Base-by-base conservation (phyloP, 2,329 filamentous ascomycete genomes). In the Trichoderma breve region DNA sequence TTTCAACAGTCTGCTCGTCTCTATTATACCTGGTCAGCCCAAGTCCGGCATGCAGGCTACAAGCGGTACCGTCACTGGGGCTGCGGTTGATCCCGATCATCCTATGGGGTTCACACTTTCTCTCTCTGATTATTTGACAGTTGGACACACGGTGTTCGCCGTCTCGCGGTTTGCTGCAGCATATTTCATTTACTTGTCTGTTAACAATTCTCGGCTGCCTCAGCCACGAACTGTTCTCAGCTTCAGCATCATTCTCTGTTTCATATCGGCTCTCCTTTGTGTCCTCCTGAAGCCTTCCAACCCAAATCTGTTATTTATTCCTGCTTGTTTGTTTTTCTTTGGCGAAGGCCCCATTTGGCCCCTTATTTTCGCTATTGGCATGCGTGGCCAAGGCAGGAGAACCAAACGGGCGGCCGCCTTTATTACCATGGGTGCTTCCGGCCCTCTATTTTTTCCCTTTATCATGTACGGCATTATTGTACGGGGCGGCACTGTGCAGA, bases 271-370 rank as follows among this genome's bases (percentile, higher is more conserved):
- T 2, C 78, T 88, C 8, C 76, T 88, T 6, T 81, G 84, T 4
- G 84, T 87, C 36, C 80, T 85, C 2, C 73, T 89, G 11, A 80
- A 79, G 3, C 83, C 83, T 4, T 69, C 74, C 1, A 82, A 87
- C 71, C 82, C 86, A 0, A 85, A 89, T 74, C 74, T 87, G 0
- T 79, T 90, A 28, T 82, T 84, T 28, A 84, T 89, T n/a, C 90
- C 93, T 74, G 83, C 92, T 3, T 84, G 91, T 51, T 76, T 95
- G 32, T 92, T 92, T 74, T 91, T 93, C 75, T 93, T 97, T 80
- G 93, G 93, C 77, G 93, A 95, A 80, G 92, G 91, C 0, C 93
- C 94, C 66, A 89, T 93, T 76, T 97, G 93, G 85, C 94, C 94
- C 0, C 90, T 95, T 2, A 90, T 96, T 73, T 94, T 94, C 75